phyloP scores from a whole-genome alignment of 257 asterid genomes.

The Solanum dulcamara region DNA sequence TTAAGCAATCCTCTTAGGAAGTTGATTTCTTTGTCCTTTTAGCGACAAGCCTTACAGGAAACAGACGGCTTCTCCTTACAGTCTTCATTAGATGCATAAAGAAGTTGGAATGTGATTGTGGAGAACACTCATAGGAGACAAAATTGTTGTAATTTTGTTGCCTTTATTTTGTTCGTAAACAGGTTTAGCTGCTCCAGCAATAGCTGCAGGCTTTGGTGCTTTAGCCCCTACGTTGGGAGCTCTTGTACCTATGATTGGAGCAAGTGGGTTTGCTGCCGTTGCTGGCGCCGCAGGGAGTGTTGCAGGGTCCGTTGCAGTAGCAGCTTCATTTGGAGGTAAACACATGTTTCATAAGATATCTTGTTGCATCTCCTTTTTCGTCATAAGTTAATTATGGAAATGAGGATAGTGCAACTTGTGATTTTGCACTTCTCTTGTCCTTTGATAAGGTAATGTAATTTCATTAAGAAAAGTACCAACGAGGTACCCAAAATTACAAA shows the following conservation, averaged over 20 bases:
- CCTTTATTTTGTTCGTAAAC: slow-evolving; percentile 3
- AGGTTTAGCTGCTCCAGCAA: slow-evolving; percentile 98
- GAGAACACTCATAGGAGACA: neutral
- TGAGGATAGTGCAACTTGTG: neutral
- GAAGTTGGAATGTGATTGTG: neutral
- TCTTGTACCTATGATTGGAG: slow-evolving; percentile 84
- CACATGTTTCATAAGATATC: neutral
- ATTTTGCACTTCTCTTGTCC: neutral
- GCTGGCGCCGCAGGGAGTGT: slow-evolving; percentile 96
- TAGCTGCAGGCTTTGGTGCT: slow-evolving; percentile 91
- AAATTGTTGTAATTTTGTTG: neutral
- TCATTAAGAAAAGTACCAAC: neutral
- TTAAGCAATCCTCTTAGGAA: neutral
- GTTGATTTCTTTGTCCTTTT: neutral
- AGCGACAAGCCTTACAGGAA: neutral
- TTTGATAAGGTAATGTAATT: neutral
- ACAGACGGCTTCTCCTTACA: neutral
- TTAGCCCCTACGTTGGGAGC: slow-evolving; percentile 88
- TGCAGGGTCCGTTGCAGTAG: slow-evolving; percentile 98
- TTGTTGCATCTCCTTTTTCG: neutral
- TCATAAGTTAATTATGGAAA: neutral
- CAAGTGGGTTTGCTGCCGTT: slow-evolving; percentile 88
- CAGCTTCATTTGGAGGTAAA: slow-evolving; percentile 93
- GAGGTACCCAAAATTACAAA: neutral
- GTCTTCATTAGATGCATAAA: neutral